Percentiles rank a stretch among this genome's conserved stretches.
Evolutionary conservation across 768 basidiomycete genomes (phyloP).

Genomic region (Trametes cubensis): DNA sequence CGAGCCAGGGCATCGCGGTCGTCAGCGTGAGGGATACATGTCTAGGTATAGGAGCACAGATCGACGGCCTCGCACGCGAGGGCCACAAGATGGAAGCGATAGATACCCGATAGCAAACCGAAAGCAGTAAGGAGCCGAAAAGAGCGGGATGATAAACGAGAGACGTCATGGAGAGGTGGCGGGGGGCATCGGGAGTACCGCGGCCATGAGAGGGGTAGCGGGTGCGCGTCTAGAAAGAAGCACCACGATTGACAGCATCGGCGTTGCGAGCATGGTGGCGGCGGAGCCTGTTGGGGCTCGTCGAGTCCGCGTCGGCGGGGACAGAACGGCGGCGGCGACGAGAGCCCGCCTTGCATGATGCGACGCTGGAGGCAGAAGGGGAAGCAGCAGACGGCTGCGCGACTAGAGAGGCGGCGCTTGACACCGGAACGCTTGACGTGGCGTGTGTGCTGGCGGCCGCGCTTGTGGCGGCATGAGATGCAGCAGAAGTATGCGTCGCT

Average conservation of each 20-base stretch:
- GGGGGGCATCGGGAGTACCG: conserved; percentile 4
- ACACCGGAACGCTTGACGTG: conserved; percentile 7
- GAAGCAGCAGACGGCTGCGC: conserved; percentile 12
- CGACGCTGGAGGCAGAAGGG: not conserved
- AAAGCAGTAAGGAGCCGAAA: conserved; percentile 4
- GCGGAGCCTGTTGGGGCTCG: conserved; percentile 7
- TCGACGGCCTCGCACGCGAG: conserved; percentile 17
- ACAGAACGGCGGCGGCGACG: conserved; percentile 15
- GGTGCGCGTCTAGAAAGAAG: conserved; percentile 14
- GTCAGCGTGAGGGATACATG: conserved; percentile 12
- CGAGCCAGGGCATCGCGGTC: conserved; percentile 23
- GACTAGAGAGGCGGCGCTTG: conserved; percentile 14
- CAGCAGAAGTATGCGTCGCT: conserved; percentile 2
- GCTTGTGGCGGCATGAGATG: conserved; percentile 10
- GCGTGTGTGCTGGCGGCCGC: conserved; percentile 4
- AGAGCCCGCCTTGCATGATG: conserved; percentile 10
- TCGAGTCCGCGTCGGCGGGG: not conserved
- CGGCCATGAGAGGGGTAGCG: not conserved
- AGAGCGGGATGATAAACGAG: conserved; percentile 11
- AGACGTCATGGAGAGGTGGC: conserved; percentile 4
- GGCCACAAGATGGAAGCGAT: conserved; percentile 3
- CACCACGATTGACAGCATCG: conserved; percentile 11
- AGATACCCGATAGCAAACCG: conserved; percentile 19
- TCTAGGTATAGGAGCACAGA: conserved; percentile 6
- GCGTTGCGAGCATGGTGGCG: conserved; percentile 24